Evolutionary conservation across 768 basidiomycete species (phyloP), one percentile per base, ranked within the genome.

Genomic region (Rhizopogon vulgaris): DNA sequence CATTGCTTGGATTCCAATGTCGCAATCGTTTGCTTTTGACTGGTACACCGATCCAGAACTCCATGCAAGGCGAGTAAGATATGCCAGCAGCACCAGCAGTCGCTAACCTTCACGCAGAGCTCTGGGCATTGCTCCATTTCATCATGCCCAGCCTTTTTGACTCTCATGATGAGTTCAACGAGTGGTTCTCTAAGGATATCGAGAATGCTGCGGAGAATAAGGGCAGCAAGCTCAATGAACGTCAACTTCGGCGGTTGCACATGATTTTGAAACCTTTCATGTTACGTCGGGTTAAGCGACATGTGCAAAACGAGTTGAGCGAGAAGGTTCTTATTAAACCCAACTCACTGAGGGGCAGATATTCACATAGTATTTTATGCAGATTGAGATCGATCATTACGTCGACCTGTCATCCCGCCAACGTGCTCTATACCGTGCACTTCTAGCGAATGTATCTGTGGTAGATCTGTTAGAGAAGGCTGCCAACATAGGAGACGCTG

Each of bases 231-330:
- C 75, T 98, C 58, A 96, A 95, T 63, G 94, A 96, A 64, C 86
- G 96, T 66, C 96, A 99, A 66, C 73, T 99, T 40, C 82, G 93
- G 45, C 84, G 96, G 38, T 71, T 99, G 54, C 96, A 99, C 64
- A 96, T 98, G 92, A 98, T 99, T 54, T 75, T 99, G 60, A 97
- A 98, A 62, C 96, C 96, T 6, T 99, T 99, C 75, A 99, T 99
- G 96, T 72, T 99, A 54, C 80, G 96, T 54, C 84, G 96, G 52
- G 88, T 99, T 51, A 99, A 99, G 70, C 85, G 90, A 48, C 90
- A 98, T 69, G 96, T 99, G n/a, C 96, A 99, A 69, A 98, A 98
- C 64, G 96, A 99, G 69, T 78, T 99, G 24, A 96, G 94, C 59
- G 96, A 99, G 62, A 99, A 99, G 89, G 94, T 86, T 60, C 49